Evolutionary conservation across 2,329 filamentous ascomycete genomes (phyloP).

Genomic region (Elsinoe perseae): DNA sequence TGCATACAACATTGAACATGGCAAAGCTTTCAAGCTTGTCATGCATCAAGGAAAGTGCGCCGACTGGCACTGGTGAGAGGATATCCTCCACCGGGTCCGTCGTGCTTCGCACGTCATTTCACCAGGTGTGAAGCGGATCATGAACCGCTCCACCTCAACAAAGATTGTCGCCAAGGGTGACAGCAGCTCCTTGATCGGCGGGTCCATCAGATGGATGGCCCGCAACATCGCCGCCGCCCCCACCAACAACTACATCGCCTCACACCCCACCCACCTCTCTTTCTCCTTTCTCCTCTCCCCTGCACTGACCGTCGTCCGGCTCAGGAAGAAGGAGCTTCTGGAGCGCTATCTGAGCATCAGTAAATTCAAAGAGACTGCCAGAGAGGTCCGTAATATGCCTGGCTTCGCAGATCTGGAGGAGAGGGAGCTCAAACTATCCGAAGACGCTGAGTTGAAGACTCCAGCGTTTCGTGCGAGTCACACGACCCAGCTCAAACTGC

Average conservation of each 20-base stretch:
- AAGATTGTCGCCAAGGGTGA: not conserved
- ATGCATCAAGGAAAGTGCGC: not conserved
- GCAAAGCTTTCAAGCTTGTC: not conserved
- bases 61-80: not conserved
- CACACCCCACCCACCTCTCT: not conserved
- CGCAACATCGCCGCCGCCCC: not conserved
- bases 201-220: not conserved
- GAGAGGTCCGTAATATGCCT: not conserved
- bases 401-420: not conserved
- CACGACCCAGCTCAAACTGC: not conserved
- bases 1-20: not conserved
- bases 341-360: not conserved
- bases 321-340: not conserved
- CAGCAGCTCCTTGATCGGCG: not conserved
- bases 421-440: not conserved
- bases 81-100: not conserved
- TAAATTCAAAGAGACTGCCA: not conserved
- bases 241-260: not conserved
- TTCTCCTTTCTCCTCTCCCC: too few species aligned
- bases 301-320: too few species aligned
- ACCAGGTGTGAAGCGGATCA: constrained; percentile 1
- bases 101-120: not conserved
- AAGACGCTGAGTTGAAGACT: not conserved
- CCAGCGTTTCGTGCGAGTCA: not conserved
- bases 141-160: not conserved